A percentile compares a stretch with the other conserved stretches of the same genome.
Conservation (phyloP, 2,329 filamentous ascomycete genomes). For the Coniochaeta sp. region DNA sequence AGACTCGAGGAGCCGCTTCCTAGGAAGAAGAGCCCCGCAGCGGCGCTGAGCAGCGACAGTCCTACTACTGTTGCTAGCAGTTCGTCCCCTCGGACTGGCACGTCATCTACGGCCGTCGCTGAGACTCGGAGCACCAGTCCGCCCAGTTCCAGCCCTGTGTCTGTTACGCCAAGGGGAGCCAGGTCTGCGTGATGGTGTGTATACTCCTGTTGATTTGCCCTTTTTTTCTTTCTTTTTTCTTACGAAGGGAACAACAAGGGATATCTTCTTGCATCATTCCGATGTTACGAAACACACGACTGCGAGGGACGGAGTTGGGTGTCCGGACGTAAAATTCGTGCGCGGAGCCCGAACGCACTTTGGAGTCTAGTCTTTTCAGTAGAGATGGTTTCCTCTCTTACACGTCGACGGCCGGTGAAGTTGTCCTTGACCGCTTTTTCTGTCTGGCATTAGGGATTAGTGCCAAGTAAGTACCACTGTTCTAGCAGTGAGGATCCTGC, state of each 20-base stretch:
- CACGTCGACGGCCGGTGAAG: not conserved
- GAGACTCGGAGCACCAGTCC: not conserved
- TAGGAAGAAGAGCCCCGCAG: not conserved
- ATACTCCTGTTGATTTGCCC: not conserved
- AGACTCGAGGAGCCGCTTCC: not conserved
- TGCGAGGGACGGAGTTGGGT: not conserved
- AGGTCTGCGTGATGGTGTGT: not conserved
- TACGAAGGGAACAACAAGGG: not conserved
- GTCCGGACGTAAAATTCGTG: not conserved
- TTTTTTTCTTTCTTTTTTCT: not conserved
- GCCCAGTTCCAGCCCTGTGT: not conserved
- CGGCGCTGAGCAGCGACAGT: not conserved
- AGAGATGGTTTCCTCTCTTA: not conserved
- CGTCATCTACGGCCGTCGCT: not conserved
- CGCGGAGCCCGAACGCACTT: not conserved
- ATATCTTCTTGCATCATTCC: not conserved
- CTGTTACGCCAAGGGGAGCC: not conserved
- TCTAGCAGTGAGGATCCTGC: not conserved
- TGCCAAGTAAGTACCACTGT: not conserved
- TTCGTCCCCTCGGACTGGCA: not conserved
- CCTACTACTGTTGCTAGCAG: not conserved
- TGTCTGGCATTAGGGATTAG: not conserved
- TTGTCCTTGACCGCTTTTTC: not conserved
- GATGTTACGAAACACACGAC: not conserved
- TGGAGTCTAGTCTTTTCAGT: not conserved